A percentile compares a stretch with the other conserved stretches of the same genome.
Conservation (phyloP, 2,329 filamentous ascomycete genomes). For the Xylariales sp. region DNA sequence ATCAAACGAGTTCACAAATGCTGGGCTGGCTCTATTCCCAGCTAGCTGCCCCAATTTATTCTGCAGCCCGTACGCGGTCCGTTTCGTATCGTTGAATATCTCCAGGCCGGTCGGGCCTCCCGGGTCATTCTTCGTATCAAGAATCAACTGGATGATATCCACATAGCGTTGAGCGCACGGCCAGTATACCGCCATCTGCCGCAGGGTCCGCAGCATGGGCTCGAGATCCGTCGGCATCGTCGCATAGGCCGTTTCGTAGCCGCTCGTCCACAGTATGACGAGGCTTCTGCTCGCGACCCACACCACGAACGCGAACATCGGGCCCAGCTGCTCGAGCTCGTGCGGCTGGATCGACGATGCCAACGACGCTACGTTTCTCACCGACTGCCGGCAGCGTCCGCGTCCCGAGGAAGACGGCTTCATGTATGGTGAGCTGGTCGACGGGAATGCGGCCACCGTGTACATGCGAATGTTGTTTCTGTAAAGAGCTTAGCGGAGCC, state of each 20-base stretch:
- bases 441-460: conserved; percentile 8
- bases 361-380: conserved; percentile 2
- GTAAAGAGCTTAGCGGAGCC: neutral
- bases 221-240: conserved; percentile 8
- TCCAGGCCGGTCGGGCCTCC: conserved; percentile 1
- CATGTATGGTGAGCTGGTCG: conserved; percentile 12
- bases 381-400: neutral
- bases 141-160: conserved; percentile 13
- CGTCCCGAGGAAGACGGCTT: conserved; percentile 6
- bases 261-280: conserved; percentile 11
- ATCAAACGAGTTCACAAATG: neutral
- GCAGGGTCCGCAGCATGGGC: conserved; percentile 10
- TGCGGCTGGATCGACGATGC: conserved; percentile 3
- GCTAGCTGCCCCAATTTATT: conserved; percentile 6
- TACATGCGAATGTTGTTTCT: conserved; percentile 13
- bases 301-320: conserved; percentile 12
- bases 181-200: conserved; percentile 12
- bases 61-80: conserved; percentile 12
- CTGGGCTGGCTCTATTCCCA: neutral
- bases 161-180: conserved; percentile 9
- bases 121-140: conserved; percentile 10
- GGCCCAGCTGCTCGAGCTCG: conserved; percentile 7
- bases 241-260: conserved; percentile 3
- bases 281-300: conserved; percentile 14
- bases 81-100: conserved; percentile 14